Base-by-base conservation (phyloP, 2,329 filamentous ascomycete species). In the Beauveria medogensis region DNA sequence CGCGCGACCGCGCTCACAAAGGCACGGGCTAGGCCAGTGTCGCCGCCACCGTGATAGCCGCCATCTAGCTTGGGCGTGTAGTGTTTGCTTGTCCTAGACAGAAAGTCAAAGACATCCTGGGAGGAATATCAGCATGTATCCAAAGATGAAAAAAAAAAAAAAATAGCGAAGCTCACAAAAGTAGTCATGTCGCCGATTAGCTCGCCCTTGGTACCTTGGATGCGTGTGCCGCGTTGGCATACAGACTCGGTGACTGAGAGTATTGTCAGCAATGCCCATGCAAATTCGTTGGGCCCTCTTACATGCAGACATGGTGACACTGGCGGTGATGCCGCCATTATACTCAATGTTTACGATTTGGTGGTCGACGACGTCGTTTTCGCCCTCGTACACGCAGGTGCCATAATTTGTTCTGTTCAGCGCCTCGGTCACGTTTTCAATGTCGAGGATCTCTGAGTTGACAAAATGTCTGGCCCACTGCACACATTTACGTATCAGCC, bases 251-350 rank as follows among this genome's bases (percentile, higher is more conserved):
- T 64, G 56, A 64, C 63, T 64, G n/a, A 20, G 8, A 12, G 4
- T 1, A 6, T 34, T 22, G 37, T 54, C 26, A 30, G 41, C 4
- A 46, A 18, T 22, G 46, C 22, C 48, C 7, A 41, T 9, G 20
- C 2, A 1, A 8, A 18, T 26, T 14, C 5, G 7, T 34, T 24
- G 14, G 24, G 12, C 16, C n/a, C 0, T 40, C 59, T 57, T 62
- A 64, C 63, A 64, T n/a, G 63, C 63, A 59, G 63, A 64, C 63
- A 64, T 64, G 40, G 63, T 64, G 9, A 64, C 41, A n/a, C 58
- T 61, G 24, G 63, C 63, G 4, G 63, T 64, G 22, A 63, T 55
- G 37, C 63, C 63, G 9, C 61, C 61, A 14, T 64, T 55, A 28
- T 63, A 64, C 40, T 64, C 61, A 7, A 64, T 53, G 28, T 64